phyloP scores from a whole-genome alignment of 1,284 basidiomycete genomes.

The Agaricales sp. region DNA sequence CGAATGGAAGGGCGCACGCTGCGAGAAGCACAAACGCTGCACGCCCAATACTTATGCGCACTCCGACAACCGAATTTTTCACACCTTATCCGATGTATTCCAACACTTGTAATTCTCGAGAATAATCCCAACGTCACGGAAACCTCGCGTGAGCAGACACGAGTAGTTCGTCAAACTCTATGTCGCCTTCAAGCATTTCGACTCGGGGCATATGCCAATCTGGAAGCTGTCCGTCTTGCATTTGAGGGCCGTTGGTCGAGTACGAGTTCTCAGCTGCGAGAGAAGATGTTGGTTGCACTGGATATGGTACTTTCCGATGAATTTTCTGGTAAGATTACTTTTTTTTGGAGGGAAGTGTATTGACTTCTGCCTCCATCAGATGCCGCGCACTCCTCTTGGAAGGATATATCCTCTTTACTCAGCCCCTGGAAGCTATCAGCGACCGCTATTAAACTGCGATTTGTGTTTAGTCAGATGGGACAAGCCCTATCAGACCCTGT shows the following conservation, averaged over 20 bases:
- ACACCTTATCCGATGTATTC: conserved; percentile 48
- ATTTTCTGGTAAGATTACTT: background rate
- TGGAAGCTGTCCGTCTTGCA: conserved; percentile 54
- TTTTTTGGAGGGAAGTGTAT: no score
- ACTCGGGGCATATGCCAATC: conserved; percentile 59
- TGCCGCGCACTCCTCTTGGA: conserved; percentile 48
- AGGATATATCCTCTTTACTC: conserved; percentile 48
- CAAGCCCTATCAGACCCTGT: conserved; percentile 48
- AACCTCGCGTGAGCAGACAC: conserved; percentile 34
- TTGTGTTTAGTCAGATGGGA: conserved; percentile 62
- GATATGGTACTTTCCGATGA: conserved; percentile 21
- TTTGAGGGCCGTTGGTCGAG: conserved; percentile 68
- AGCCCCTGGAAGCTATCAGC: conserved; percentile 77
- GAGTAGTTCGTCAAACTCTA: conserved; percentile 41
- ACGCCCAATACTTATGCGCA: conserved; percentile 54
- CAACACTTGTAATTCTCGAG: conserved; percentile 59
- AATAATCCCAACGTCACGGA: conserved; percentile 42
- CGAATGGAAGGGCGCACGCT: conserved; percentile 35
- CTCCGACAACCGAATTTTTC: conserved; percentile 57
- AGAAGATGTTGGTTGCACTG: conserved; percentile 38
- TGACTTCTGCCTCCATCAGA: no score
- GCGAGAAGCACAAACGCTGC: conserved; percentile 54
- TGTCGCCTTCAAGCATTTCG: conserved; percentile 56
- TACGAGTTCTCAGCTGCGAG: conserved; percentile 48
- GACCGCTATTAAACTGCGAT: conserved; percentile 67